Conservation (phyloP, 352 stramenopile species). For the Globisporangium nodosum region DNA sequence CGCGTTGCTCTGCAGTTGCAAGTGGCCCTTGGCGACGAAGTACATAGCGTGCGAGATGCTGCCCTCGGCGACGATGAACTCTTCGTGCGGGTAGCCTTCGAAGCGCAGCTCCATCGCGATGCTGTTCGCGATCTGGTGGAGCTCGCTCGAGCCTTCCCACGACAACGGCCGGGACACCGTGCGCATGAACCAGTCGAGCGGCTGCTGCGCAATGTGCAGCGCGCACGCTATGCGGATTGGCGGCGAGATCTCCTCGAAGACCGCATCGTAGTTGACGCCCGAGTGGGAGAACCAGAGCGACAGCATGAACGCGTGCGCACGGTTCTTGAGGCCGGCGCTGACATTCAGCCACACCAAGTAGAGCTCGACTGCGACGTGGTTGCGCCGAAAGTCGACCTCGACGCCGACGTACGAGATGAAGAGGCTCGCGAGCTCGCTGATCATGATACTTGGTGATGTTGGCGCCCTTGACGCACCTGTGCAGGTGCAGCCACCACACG, state of each 20-base stretch:
- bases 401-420: constrained; percentile 61
- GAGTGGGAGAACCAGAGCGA: constrained; percentile 51
- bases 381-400: constrained; percentile 51
- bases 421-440: constrained; percentile 56
- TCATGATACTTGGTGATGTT: constrained; percentile 62
- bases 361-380: constrained; percentile 43
- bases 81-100: constrained; percentile 56
- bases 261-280: constrained; percentile 41
- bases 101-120: constrained; percentile 49
- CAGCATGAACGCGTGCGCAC: constrained; percentile 39
- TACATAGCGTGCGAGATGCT: constrained; percentile 67
- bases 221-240: constrained; percentile 28
- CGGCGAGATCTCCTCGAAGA: constrained; percentile 34
- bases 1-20: constrained; percentile 14
- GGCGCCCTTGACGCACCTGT: constrained; percentile 41
- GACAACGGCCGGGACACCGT: constrained; percentile 23
- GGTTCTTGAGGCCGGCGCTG: constrained; percentile 22
- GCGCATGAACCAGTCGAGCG: constrained; percentile 31
- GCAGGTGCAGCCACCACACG: constrained; percentile 24
- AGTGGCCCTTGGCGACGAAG: constrained; percentile 52
- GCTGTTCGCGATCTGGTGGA: constrained; percentile 25
- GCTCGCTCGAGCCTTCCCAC: constrained; percentile 2
- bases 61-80: constrained; percentile 52
- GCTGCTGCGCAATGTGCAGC: constrained; percentile 29
- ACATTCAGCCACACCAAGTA: constrained; percentile 44